A percentile compares a stretch with the other conserved stretches of the same genome.
These are phyloP conservation scores for Amphirosellinia nigrospora DNA, from an alignment of 495 filamentous ascomycete species.

Conservation along the genomic window DNA sequence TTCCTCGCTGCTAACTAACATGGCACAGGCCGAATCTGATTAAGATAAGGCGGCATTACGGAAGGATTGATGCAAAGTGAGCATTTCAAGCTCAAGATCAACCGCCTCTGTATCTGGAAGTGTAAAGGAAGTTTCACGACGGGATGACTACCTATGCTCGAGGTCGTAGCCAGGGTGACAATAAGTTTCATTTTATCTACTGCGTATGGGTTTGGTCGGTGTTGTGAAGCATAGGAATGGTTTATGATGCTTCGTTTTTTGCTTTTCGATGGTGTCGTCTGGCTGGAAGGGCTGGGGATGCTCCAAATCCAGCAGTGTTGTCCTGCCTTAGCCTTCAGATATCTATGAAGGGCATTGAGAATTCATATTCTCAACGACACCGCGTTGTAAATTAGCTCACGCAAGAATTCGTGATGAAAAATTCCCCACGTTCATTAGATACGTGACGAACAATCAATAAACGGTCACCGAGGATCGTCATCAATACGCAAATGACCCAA, in stretches of 20 bases:
- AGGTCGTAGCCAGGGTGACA: slow-evolving; percentile 36
- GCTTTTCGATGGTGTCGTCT: slow-evolving; percentile 33
- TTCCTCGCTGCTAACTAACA: slow-evolving; percentile 32
- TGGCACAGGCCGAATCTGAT: slow-evolving; percentile 48
- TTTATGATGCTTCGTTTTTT: slow-evolving; percentile 39
- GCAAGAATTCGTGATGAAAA: slow-evolving; percentile 12
- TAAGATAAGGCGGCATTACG: slow-evolving; percentile 51
- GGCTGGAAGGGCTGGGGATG: slow-evolving; percentile 30
- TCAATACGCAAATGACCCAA: not conserved
- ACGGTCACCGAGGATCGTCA: not conserved
- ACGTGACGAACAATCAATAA: slow-evolving; percentile 8
- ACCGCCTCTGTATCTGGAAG: slow-evolving; percentile 14
- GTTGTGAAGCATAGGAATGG: slow-evolving; percentile 44
- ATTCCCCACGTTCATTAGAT: not conserved
- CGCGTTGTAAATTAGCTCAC: slow-evolving; percentile 42
- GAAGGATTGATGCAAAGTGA: slow-evolving; percentile 31
- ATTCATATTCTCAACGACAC: slow-evolving; percentile 30
- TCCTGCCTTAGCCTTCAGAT: slow-evolving; percentile 28
- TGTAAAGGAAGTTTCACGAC: slow-evolving; percentile 39
- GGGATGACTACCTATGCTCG: slow-evolving; percentile 31
- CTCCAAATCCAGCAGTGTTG: slow-evolving; percentile 31
- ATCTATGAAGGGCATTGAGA: slow-evolving; percentile 27
- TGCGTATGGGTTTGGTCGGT: slow-evolving; percentile 44
- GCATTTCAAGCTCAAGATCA: slow-evolving; percentile 25
- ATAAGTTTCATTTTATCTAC: slow-evolving; percentile 43